Evolutionary conservation across 129 eudicot genomes (phyloP).

Genomic region (Smallanthus sonchifolius): DNA sequence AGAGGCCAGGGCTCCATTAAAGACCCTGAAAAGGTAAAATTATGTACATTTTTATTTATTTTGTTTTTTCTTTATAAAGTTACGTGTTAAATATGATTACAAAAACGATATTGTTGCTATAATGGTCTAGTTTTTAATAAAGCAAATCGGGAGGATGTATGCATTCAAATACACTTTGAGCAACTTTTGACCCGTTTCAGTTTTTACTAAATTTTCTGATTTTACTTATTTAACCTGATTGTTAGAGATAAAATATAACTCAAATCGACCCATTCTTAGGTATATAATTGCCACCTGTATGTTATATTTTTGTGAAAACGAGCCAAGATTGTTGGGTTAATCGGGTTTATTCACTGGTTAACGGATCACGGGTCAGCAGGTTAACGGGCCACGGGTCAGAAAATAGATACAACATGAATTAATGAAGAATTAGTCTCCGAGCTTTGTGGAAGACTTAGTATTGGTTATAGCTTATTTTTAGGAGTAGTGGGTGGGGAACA

Average conservation of each 20-base stretch:
- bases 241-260: neutral
- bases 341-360: no score
- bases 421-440: no score
- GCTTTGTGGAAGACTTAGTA: no score
- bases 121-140: neutral
- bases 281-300: neutral
- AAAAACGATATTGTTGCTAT: neutral
- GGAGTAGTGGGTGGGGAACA: no score
- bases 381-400: no score
- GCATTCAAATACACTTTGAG: neutral
- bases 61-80: neutral
- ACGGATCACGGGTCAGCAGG: no score
- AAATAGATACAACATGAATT: no score
- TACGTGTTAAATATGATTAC: neutral
- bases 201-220: neutral
- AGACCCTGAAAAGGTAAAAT: conserved; percentile 73
- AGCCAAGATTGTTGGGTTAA: no score
- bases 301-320: neutral
- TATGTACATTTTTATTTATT: neutral
- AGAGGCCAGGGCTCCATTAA: conserved; percentile 92
- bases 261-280: neutral
- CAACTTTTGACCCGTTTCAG: neutral
- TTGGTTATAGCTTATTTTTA: no score
- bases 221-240: neutral
- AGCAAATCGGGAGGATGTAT: neutral